These are phyloP conservation scores for Metschnikowia lachancei DNA, from an alignment of 805 yeast genomes.

Conservation along the genomic window DNA sequence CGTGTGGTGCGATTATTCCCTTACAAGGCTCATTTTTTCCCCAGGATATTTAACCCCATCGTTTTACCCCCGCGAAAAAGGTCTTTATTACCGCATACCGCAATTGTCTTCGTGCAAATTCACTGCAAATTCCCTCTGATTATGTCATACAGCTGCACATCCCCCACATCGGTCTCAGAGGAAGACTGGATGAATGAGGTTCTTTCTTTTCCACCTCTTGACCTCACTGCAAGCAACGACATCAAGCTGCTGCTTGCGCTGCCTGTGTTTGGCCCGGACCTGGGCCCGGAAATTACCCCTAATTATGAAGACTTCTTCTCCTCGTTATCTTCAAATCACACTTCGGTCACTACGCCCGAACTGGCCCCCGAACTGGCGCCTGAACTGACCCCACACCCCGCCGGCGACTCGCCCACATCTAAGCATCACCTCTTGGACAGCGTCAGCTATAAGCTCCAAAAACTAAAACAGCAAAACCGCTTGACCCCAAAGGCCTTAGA, in stretches of 20 bases:
- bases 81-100: too few species aligned
- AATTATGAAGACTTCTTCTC: slow-evolving; percentile 15
- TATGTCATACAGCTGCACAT: slow-evolving; percentile 12
- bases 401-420: not conserved
- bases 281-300: slow-evolving; percentile 5
- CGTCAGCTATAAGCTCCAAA: slow-evolving; percentile 20
- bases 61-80: too few species aligned
- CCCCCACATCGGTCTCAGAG: slow-evolving; percentile 14
- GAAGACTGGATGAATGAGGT: slow-evolving; percentile 24
- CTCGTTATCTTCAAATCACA: slow-evolving; percentile 7
- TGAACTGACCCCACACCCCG: slow-evolving; percentile 3
- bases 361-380: slow-evolving; percentile 9
- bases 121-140: too few species aligned
- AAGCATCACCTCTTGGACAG: slow-evolving; percentile 12
- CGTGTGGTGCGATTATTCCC: not conserved
- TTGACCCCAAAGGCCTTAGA: slow-evolving; percentile 27
- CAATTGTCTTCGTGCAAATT: too few species aligned
- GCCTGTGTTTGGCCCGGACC: slow-evolving; percentile 5
- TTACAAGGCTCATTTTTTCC: not conserved
- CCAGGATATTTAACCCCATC: not conserved
- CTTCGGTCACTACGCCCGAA: slow-evolving; percentile 15
- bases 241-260: slow-evolving; percentile 4
- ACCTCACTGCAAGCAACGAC: slow-evolving; percentile 3
- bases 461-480: slow-evolving; percentile 19
- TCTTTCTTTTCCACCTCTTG: slow-evolving; percentile 8